phyloP scores from a whole-genome alignment of 176 grass and related monocot genomes.

The Coix lacrymajobi region DNA sequence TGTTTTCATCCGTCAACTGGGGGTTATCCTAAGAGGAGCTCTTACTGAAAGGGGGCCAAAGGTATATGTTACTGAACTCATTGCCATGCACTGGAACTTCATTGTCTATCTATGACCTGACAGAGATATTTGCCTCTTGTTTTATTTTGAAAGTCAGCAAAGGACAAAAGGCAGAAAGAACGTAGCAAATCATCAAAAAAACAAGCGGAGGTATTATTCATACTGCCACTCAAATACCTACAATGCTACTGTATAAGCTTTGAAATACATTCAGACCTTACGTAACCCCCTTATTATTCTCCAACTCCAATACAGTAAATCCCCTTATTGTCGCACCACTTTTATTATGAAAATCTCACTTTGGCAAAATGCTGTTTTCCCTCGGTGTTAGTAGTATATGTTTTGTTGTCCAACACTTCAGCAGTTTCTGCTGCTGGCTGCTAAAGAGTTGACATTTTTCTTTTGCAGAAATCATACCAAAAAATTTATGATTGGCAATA shows the following conservation, averaged over 20 bases:
- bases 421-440: conserved; percentile 10
- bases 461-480: conserved; percentile 87
- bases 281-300: background rate
- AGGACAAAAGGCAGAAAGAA: conserved; percentile 78
- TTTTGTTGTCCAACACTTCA: background rate
- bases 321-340: background rate
- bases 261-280: background rate
- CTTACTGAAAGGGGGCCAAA: conserved; percentile 88
- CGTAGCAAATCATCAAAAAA: conserved; percentile 62
- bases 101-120: conserved; percentile 21
- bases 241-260: background rate
- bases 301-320: too few relatives aligned
- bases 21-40: conserved; percentile 64
- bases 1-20: conserved; percentile 94
- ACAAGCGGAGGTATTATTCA: conserved; percentile 55
- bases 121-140: conserved; percentile 5
- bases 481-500: conserved; percentile 97
- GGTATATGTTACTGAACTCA: conserved; percentile 39
- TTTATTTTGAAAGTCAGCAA: conserved; percentile 51
- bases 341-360: background rate
- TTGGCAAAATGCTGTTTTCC: background rate
- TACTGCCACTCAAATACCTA: background rate
- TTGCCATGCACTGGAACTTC: background rate
- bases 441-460: conserved; percentile 18
- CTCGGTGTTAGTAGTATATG: background rate